Evolutionary conservation across 768 basidiomycete genomes (phyloP).

Genomic region (Mycena galericulata): DNA sequence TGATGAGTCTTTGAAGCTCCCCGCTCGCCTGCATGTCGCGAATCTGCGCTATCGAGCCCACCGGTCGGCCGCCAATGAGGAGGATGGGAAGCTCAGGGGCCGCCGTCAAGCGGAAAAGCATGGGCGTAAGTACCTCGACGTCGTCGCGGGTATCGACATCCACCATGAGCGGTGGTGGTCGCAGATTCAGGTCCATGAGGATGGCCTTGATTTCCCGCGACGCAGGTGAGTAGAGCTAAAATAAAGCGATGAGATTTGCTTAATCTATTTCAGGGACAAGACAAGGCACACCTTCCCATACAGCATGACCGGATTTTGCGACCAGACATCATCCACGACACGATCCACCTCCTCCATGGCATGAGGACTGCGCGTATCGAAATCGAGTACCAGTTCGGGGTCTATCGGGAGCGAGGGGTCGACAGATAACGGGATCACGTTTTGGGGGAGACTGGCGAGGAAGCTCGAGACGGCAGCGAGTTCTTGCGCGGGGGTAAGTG

Average conservation of each 20-base stretch:
- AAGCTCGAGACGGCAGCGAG: slow-evolving; percentile 82
- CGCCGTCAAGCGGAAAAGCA: slow-evolving; percentile 72
- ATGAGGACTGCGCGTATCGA: slow-evolving; percentile 76
- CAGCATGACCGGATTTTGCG: slow-evolving; percentile 78
- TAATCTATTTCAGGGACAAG: slow-evolving; percentile 22
- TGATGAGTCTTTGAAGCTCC: slow-evolving; percentile 62
- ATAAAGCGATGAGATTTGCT: slow-evolving; percentile 8
- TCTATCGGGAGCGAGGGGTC: slow-evolving; percentile 77
- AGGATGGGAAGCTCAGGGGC: slow-evolving; percentile 76
- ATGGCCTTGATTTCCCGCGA: slow-evolving; percentile 77
- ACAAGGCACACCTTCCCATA: slow-evolving; percentile 71
- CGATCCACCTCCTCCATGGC: slow-evolving; percentile 70
- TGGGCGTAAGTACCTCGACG: slow-evolving; percentile 68
- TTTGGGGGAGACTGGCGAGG: slow-evolving; percentile 78
- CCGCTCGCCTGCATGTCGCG: slow-evolving; percentile 61
- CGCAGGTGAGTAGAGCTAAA: slow-evolving; percentile 69
- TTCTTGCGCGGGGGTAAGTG: slow-evolving; percentile 68
- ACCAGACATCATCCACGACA: slow-evolving; percentile 77
- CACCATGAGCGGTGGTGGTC: slow-evolving; percentile 73
- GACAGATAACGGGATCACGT: slow-evolving; percentile 75
- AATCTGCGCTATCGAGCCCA: slow-evolving; percentile 66
- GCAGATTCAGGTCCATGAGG: slow-evolving; percentile 65
- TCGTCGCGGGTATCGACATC: slow-evolving; percentile 83
- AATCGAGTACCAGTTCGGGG: slow-evolving; percentile 85
- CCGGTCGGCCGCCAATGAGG: slow-evolving; percentile 71